Conservation (phyloP, 148 eudicot genomes). For the Silene uniflora region DNA sequence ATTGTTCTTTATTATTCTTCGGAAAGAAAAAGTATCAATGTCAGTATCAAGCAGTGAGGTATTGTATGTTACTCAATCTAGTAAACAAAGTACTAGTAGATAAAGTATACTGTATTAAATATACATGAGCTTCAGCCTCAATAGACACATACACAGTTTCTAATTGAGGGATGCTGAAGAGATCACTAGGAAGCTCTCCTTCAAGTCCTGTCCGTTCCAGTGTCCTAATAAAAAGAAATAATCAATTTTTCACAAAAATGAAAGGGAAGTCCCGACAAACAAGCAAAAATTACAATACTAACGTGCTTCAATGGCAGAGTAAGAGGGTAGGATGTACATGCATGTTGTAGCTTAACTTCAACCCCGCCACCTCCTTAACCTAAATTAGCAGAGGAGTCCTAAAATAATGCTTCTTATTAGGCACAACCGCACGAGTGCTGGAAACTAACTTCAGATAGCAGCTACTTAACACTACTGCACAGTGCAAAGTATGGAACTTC, state of each 20-base stretch:
- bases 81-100: too few species aligned
- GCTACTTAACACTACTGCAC: too few species aligned
- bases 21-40: neutral
- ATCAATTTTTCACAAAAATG: neutral
- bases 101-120: neutral
- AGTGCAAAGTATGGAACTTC: too few species aligned
- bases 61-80: neutral
- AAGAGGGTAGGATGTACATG: too few species aligned
- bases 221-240: conserved; percentile 33
- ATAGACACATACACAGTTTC: conserved; percentile 54
- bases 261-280: neutral
- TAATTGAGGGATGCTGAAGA: conserved; percentile 58
- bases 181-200: conserved; percentile 52
- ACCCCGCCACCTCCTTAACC: too few species aligned
- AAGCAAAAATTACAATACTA: too few species aligned
- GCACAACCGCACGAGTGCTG: too few species aligned
- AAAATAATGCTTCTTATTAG: too few species aligned
- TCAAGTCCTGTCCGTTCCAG: conserved; percentile 53
- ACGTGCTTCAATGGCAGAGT: too few species aligned
- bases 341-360: too few species aligned
- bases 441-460: too few species aligned
- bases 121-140: neutral
- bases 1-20: conserved; percentile 43
- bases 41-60: neutral
- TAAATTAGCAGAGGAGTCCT: too few species aligned